These are phyloP conservation scores for Phylloporus sp. DNA, from an alignment of 768 basidiomycete species.

Conservation along the genomic window DNA sequence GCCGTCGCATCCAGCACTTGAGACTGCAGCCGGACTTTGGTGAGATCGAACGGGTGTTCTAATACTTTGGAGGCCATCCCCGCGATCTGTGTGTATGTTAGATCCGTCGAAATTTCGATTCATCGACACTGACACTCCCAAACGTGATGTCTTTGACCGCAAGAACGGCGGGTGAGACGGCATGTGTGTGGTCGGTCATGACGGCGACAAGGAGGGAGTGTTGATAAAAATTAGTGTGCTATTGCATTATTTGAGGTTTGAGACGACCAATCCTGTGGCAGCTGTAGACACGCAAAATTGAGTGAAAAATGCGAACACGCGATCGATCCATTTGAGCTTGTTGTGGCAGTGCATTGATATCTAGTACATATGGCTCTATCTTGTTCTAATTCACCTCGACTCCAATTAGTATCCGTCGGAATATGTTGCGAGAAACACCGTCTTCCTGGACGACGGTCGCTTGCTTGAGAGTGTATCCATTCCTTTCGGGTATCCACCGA, in stretches of 20 bases:
- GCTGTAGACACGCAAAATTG: slow-evolving; percentile 13
- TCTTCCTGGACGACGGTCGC: slow-evolving; percentile 50
- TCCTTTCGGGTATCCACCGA: slow-evolving; percentile 44
- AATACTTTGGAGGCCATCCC: slow-evolving; percentile 85
- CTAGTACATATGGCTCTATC: too few species aligned
- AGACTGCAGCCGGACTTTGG: slow-evolving; percentile 90
- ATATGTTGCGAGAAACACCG: slow-evolving; percentile 53
- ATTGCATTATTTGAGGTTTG: slow-evolving; percentile 22
- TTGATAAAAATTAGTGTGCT: slow-evolving; percentile 11
- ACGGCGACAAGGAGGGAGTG: neutral
- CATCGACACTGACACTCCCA: slow-evolving; percentile 47
- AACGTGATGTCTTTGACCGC: slow-evolving; percentile 50
- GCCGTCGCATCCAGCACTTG: slow-evolving; percentile 72
- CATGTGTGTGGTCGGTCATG: slow-evolving; percentile 22
- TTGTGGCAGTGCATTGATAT: too few species aligned
- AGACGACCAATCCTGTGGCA: slow-evolving; percentile 23
- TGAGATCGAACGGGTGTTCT: slow-evolving; percentile 94
- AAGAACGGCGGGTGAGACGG: slow-evolving; percentile 14
- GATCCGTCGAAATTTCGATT: neutral
- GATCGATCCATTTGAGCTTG: neutral
- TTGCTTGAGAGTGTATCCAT: slow-evolving; percentile 48
- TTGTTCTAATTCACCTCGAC: slow-evolving; percentile 1
- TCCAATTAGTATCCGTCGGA: slow-evolving; percentile 35
- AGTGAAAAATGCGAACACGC: slow-evolving; percentile 16
- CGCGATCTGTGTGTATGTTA: slow-evolving; percentile 49